phyloP scores from a whole-genome alignment of 495 filamentous ascomycete species.

The Aspergillus bertholletiae region DNA sequence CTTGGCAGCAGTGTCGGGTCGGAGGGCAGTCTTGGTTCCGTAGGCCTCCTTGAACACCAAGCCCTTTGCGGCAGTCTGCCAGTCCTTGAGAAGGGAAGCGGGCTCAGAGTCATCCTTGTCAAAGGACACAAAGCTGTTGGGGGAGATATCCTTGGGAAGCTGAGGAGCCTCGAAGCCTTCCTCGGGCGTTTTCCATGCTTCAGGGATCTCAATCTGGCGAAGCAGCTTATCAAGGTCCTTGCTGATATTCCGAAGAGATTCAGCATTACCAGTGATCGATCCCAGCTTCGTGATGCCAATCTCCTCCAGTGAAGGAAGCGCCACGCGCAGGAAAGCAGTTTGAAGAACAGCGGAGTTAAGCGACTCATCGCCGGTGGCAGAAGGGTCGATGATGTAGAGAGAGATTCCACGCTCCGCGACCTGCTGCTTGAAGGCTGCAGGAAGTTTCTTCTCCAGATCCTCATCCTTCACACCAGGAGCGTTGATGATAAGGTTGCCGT shows the following conservation, averaged over 20 bases:
- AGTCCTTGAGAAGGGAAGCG: conserved; percentile 62
- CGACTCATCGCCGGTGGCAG: conserved; percentile 55
- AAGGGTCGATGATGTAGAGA: conserved; percentile 70
- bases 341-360: conserved; percentile 61
- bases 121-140: conserved; percentile 80
- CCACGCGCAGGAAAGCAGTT: conserved; percentile 76
- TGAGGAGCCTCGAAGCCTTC: conserved; percentile 47
- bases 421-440: conserved; percentile 58
- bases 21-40: conserved; percentile 64
- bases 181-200: conserved; percentile 69
- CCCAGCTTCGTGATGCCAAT: conserved; percentile 54
- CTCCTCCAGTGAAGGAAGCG: conserved; percentile 54
- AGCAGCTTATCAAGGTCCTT: conserved; percentile 68
- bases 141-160: conserved; percentile 58
- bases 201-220: conserved; percentile 68
- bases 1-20: conserved; percentile 82
- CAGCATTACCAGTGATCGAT: conserved; percentile 49
- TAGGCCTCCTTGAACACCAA: conserved; percentile 95
- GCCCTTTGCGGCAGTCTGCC: conserved; percentile 79
- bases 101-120: conserved; percentile 72
- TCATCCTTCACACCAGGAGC: conserved; percentile 77
- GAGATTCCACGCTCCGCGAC: conserved; percentile 64
- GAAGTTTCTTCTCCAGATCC: conserved; percentile 85
- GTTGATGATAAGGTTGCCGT: conserved; percentile 70
- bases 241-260: conserved; percentile 55